phyloP scores from a whole-genome alignment of 805 yeast genomes.

The Ogataea pilisensis region DNA sequence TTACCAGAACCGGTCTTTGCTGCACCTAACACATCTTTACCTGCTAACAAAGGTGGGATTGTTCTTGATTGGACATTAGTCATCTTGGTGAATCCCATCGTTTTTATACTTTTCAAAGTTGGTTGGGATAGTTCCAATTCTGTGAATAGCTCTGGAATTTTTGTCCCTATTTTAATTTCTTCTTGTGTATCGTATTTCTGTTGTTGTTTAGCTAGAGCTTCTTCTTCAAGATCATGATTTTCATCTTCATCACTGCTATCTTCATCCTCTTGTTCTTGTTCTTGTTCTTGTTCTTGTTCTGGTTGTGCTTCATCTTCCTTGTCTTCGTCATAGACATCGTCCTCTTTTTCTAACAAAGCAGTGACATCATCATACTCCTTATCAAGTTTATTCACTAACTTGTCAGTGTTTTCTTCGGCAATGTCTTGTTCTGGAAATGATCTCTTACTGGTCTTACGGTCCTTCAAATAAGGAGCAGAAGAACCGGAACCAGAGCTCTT shows the following conservation, averaged over 20 bases:
- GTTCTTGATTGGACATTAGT: constrained; percentile 94
- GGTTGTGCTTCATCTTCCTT: constrained; percentile 28
- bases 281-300: constrained; percentile 22
- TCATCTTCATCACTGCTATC: constrained; percentile 21
- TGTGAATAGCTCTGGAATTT: constrained; percentile 32
- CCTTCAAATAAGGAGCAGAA: constrained; percentile 9
- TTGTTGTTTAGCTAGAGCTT: constrained; percentile 20
- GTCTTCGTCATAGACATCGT: constrained; percentile 14
- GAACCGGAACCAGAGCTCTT: background rate
- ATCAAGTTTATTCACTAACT: constrained; percentile 51
- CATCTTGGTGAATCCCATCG: constrained; percentile 90
- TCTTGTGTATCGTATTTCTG: constrained; percentile 20
- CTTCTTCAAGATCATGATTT: constrained; percentile 15
- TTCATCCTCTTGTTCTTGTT: constrained; percentile 35
- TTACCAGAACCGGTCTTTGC: constrained; percentile 99
- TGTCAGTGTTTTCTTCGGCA: constrained; percentile 34
- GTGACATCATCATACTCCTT: constrained; percentile 57
- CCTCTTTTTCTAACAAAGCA: constrained; percentile 33
- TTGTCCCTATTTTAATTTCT: constrained; percentile 25
- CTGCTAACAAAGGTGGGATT: constrained; percentile 94
- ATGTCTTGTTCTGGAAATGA: background rate
- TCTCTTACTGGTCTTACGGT: constrained; percentile 8
- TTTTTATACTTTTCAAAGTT: constrained; percentile 73
- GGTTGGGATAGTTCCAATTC: constrained; percentile 73
- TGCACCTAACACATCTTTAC: constrained; percentile 97